Percentiles rank a stretch among this genome's conserved stretches.
These are phyloP conservation scores for Ormosia semicastrata DNA, from an alignment of 306 rosid species.

Conservation along the genomic window DNA sequence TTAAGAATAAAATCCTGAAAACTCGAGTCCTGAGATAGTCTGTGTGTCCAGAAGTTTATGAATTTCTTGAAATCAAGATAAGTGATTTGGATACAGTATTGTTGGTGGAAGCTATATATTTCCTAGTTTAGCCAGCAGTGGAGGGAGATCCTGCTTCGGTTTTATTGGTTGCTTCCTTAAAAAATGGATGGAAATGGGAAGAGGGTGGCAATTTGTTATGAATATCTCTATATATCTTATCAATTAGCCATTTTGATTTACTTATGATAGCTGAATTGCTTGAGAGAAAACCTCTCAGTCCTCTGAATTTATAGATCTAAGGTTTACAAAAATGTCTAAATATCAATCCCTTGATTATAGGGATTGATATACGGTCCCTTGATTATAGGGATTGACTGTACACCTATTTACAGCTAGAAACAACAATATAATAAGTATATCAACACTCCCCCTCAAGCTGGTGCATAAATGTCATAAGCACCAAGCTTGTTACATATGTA, in stretches of 20 bases:
- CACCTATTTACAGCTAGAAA: no score
- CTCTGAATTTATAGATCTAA: no score
- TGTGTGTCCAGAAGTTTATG: neutral
- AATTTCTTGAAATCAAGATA: slow-evolving; percentile 14
- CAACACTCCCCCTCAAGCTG: no score
- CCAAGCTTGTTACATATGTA: no score
- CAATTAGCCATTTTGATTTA: neutral
- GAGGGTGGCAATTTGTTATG: neutral
- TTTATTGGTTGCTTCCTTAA: neutral
- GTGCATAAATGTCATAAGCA: no score
- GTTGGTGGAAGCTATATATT: slow-evolving; percentile 4
- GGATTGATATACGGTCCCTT: no score
- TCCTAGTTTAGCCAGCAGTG: neutral
- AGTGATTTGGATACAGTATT: neutral
- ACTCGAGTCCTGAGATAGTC: neutral
- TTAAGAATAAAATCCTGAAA: neutral
- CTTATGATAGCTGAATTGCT: no score
- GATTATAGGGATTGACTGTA: no score
- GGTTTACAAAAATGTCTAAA: no score
- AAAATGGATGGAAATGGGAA: neutral
- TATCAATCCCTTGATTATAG: no score
- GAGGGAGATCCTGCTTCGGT: neutral
- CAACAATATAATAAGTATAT: no score
- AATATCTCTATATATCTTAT: neutral
- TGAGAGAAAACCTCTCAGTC: no score